phyloP scores from a whole-genome alignment of 139 green algal species.

The Raphidocelis subcapitata region DNA sequence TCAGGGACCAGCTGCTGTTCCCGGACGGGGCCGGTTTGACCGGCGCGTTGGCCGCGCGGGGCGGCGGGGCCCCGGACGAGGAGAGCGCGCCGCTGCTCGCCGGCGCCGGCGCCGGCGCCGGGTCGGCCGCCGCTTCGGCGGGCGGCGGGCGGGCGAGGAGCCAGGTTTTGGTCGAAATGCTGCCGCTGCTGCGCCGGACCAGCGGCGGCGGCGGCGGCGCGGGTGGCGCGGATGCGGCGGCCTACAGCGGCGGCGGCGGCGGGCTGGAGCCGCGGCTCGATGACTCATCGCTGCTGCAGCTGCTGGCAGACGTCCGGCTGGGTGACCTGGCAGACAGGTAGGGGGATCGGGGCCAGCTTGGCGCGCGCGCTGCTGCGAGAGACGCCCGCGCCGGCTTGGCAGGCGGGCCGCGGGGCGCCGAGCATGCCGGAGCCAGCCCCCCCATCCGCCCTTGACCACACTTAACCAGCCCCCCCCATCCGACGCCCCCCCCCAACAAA shows the following conservation, averaged over 20 bases:
- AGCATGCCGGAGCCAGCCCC: too few relatives aligned
- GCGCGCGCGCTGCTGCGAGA: too few relatives aligned
- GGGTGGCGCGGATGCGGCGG: not conserved
- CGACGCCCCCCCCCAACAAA: not conserved
- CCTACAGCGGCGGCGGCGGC: not conserved
- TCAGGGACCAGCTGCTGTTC: conserved; percentile 87
- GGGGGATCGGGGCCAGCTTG: not conserved
- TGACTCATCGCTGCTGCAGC: not conserved
- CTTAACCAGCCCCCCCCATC: not conserved
- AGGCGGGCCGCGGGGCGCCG: too few relatives aligned
- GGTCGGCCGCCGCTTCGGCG: not conserved
- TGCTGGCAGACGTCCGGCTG: conserved; percentile 12
- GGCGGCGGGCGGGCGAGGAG: conserved; percentile 46
- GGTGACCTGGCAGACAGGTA: conserved; percentile 44
- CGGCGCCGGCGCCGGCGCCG: conserved; percentile 1
- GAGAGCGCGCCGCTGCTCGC: conserved; percentile 2
- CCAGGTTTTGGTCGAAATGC: not conserved
- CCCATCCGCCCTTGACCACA: not conserved
- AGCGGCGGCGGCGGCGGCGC: not conserved
- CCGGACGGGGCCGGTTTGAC: conserved; percentile 33
- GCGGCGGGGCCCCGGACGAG: not conserved
- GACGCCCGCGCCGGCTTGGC: too few relatives aligned
- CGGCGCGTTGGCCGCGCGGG: not conserved
- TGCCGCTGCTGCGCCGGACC: not conserved
- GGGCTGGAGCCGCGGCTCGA: not conserved